Evolutionary conservation across 495 filamentous ascomycete genomes (phyloP).

Genomic region (Lineolata rhizophorae): DNA sequence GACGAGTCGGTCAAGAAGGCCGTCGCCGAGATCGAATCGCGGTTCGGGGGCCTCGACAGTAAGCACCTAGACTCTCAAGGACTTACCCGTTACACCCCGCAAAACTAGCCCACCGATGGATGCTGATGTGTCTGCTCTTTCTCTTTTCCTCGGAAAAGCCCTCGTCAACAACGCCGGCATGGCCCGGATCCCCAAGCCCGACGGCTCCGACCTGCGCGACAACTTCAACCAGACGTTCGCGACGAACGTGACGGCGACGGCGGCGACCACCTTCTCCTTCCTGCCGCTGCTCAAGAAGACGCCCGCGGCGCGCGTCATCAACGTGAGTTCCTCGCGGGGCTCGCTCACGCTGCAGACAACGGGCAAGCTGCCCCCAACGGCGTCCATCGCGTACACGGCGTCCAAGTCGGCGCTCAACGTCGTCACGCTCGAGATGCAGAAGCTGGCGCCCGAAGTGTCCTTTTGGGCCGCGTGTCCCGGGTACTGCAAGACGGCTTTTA

Average conservation of each 20-base stretch:
- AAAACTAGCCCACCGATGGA: too few relatives aligned
- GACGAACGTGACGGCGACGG: slow-evolving; percentile 3
- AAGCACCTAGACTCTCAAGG: too few relatives aligned
- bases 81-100: too few relatives aligned
- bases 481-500: slow-evolving; percentile 4
- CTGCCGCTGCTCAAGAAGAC: slow-evolving; percentile 2
- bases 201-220: background rate
- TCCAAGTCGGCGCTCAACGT: slow-evolving; percentile 3
- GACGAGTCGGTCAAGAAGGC: background rate
- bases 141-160: too few relatives aligned
- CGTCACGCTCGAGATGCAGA: slow-evolving; percentile 3
- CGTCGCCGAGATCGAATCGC: background rate
- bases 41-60: too few relatives aligned
- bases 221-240: slow-evolving; percentile 1
- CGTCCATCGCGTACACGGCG: slow-evolving; percentile 1
- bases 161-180: slow-evolving; percentile 5
- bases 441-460: slow-evolving; percentile 1
- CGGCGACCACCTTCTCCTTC: slow-evolving; percentile 1
- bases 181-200: background rate
- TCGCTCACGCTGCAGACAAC: slow-evolving; percentile 1
- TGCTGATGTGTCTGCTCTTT: too few relatives aligned
- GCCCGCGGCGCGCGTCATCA: slow-evolving; percentile 1
- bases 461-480: slow-evolving; percentile 2
- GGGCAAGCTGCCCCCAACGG: slow-evolving; percentile 2
- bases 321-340: slow-evolving; percentile 1